Base-by-base conservation (phyloP, 2,329 filamentous ascomycete genomes). In the Scedosporium boydii region DNA sequence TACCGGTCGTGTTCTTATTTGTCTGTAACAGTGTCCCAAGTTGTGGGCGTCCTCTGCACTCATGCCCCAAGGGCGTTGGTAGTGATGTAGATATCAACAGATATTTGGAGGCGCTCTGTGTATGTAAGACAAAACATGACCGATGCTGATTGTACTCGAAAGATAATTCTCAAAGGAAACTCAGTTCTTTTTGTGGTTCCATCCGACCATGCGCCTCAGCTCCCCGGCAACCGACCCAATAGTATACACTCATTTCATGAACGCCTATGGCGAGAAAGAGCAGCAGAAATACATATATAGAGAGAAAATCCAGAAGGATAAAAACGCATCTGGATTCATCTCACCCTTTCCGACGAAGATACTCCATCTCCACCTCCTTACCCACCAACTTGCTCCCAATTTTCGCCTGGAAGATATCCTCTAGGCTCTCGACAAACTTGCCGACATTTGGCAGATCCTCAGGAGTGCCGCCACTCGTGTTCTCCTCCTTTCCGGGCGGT, bases 301-400 rank as follows among this genome's bases (percentile, higher is more conserved):
- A 38, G 3, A 23, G 6, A 3, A 16, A 56, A 23, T 23, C 26
- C 14, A 6, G 12, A 21, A n/a, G 29, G 7, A 9, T 6, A 7
- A n/a, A n/a, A 18, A 46, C 1, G 44, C 3, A n/a, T 18, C 44
- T 21, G n/a, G 18, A 14, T 14, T 55, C 14, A 55, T 12, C 23
- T 55, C 14, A 55, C 23, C 23, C 27, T 38, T 27, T 12, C 3
- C 23, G 55, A 10, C 23, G 55, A 21, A 58, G 55, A 23, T 58
- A 58, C 21, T 58, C 34, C 27, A 58, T 27, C 6, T n/a, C 23
- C n/a, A 41, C 27, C 26, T 41, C 55, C 10, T 58, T 58, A 9
- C 55, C 55, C 27, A 7, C 27, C 27, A 61, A 14, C 34, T 61
- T 61, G n/a, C 53, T 56, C 34, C 59, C 59, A 14, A 58, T 61